Evolutionary conservation across 177 flowering plant species (phyloP), one percentile per base, ranked within the genome.

Genomic region (Vitis hybrid): DNA sequence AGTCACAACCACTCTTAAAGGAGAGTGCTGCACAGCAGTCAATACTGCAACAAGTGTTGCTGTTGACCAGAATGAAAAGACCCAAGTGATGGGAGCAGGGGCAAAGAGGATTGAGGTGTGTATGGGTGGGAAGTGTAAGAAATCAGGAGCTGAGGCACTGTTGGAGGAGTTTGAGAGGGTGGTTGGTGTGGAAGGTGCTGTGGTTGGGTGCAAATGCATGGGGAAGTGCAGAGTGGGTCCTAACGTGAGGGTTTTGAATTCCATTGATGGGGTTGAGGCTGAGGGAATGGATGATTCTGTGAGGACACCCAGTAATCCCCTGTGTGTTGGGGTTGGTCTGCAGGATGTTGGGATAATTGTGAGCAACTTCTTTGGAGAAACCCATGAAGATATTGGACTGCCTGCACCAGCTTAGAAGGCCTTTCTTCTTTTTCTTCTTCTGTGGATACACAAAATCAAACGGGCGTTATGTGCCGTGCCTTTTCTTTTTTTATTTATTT

Each of bases 111-210:
- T 93, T 19, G 91, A 91, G 74, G 92, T 94, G 13, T 92, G 98
- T 68, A 94, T 92, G 98, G 98, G 98, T 1, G 85, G 88, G 0
- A 91, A 90, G 76, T 94, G 94, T 86, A 88, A 83, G 82, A 92
- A 85, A 64, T 84, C 87, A 4, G 98, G 98, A 15, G 89, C 84
- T 13, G 80, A 59, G 2, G 78, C 75, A 6, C 63, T 92, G 80
- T 19, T 92, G 70, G 86, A 84, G 57, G 88, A 90, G 66, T 89
- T 94, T 58, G 78, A 80, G 77, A 83, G 68, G 69, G 81, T 55
- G 35, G 70, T 89, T 1, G 92, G 91, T 12, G 65, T 35, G 7
- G 83, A 85, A 56, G 91, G 82, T 16, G 75, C 82, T 24, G 96
- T 91, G 61, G 85, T 86, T 24, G 97, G 87, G 15, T 94, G 98